Evolutionary conservation across 2,329 filamentous ascomycete species (phyloP).

Genomic region (Cyphellophora attinorum): DNA sequence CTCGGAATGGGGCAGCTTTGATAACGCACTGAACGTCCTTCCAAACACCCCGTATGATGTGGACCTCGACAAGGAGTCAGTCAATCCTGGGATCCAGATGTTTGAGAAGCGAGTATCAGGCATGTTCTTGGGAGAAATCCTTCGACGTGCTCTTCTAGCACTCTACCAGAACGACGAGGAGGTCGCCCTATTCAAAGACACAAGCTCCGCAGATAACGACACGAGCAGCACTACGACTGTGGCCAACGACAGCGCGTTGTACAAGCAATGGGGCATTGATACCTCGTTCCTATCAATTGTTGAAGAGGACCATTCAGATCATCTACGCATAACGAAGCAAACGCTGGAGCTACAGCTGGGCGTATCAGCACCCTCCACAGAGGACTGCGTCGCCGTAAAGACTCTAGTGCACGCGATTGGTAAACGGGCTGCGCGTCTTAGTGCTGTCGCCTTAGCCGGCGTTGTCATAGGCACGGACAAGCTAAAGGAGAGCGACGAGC

Average conservation of each 20-base stretch:
- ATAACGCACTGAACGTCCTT: constrained; percentile 82
- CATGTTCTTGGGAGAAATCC: constrained; percentile 95
- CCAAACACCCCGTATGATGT: constrained; percentile 78
- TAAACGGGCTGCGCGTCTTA: constrained; percentile 76
- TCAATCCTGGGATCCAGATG: constrained; percentile 94
- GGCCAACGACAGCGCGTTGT: constrained; percentile 55
- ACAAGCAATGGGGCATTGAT: constrained; percentile 79
- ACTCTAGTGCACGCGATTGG: constrained; percentile 73
- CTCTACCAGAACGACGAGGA: constrained; percentile 52
- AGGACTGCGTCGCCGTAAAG: constrained; percentile 85
- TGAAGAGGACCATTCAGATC: constrained; percentile 65
- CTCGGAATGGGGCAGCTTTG: constrained; percentile 96
- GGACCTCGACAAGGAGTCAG: constrained; percentile 65
- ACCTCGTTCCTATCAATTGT: constrained; percentile 83
- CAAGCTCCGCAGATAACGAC: constrained; percentile 62
- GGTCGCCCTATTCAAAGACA: constrained; percentile 65
- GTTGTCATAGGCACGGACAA: constrained; percentile 73
- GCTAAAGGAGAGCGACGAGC: constrained; percentile 55
- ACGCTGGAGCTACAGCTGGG: constrained; percentile 67
- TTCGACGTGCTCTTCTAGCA: constrained; percentile 65
- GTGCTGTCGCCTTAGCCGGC: constrained; percentile 78
- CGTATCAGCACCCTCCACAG: constrained; percentile 64
- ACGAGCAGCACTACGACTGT: constrained; percentile 60
- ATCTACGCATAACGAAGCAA: constrained; percentile 64
- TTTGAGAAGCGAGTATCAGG: constrained; percentile 97